Base-by-base conservation (phyloP, 2,329 filamentous ascomycete species). In the Bisporella sp. region DNA sequence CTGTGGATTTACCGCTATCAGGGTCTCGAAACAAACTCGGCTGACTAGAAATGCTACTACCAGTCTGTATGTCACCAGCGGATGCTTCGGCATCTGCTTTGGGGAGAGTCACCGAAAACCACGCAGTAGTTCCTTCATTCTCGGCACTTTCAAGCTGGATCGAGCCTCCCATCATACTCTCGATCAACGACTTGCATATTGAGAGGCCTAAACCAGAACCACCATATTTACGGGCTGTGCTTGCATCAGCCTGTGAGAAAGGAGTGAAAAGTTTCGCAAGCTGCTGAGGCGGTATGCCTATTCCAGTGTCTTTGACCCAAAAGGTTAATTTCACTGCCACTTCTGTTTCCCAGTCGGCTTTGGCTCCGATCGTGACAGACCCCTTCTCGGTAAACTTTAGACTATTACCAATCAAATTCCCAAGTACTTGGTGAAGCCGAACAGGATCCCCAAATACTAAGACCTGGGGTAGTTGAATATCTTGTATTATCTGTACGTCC, bases 141-240 rank as follows among this genome's bases (percentile, higher is more conserved):
- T 89, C 82, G 40, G 81, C 75, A 56, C 87, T 93, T 54, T 93
- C 85, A 1, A 96, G 78, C 69, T 84, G 83, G 54, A 96, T 95
- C 54, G 78, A 82, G 41, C 91, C 91, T 54, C 88, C 83, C 79
- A 96, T 91, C 69, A 95, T 91, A 21, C 87, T 89, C 69, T 96
- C 88, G 54, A 96, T 90, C 41, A 96, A 82, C 1, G 88, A 91
- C 69, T 96, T 96, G 77, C 91, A 96, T 57, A 96, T 96, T 63
- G 88, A 95, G 41, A 96, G 75, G 2, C 91, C 91, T 2, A 96
- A 81, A 29, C 91, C 91, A 58, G 89, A 96, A 41, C 91, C 91
- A 40, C 91, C 91, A 60, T 96, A 96, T 64, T 90, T 93, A 47
- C 91, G 78, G 48, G 90, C 89, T 3, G 90, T 95, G 59, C 88